Evolutionary conservation across 768 basidiomycete genomes (phyloP), one percentile per base, ranked within the genome.

Genomic region (Tubosaeta sp.): DNA sequence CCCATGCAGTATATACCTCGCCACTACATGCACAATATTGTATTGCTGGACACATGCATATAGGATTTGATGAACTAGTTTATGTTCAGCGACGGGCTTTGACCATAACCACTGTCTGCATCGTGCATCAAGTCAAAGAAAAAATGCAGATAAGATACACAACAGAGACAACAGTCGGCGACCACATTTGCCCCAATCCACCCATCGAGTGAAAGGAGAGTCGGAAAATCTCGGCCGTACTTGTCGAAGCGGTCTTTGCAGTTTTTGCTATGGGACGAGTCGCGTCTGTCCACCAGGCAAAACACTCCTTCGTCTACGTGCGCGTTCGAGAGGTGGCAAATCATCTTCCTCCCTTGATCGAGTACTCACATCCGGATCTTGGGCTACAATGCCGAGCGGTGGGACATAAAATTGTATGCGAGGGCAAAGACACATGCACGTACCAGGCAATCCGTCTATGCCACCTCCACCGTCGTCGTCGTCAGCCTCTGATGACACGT

Each of bases 271-370:
- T 11, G 46, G 49, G 10, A 66, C 6, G 12, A 68, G 64, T 13
- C 61, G 59, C 24, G 55, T 62, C 48, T 68, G 66, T 46, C 66
- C 68, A 19, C 69, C 59, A 2, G 67, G 59, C 8, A 75, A 58
- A 18, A 66, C 58, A 46, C 70, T 75, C 55, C 71, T 54, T 54
- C 76, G 77, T 45, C 82, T 75, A 51, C 82, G 73, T 30, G 85
- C 87, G 57, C 79, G 76, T 66, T 90, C 87, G 31, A 90, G 69
- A 1, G 87, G 87, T 5, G 86, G 75, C 24, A 90, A 58, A 50
- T 78, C 76, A 29, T 84, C 82, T 31, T 80, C 79, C 4, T 78
- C 79, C 76, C 55, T 56, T 40, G 60, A 49, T 21, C 52, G 51
- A 16, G 54, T 53, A 38, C 68, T 68, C 1, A 39, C 8, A 38